Conservation (phyloP, 306 rosid genomes). For the Medicago ruthenica region DNA sequence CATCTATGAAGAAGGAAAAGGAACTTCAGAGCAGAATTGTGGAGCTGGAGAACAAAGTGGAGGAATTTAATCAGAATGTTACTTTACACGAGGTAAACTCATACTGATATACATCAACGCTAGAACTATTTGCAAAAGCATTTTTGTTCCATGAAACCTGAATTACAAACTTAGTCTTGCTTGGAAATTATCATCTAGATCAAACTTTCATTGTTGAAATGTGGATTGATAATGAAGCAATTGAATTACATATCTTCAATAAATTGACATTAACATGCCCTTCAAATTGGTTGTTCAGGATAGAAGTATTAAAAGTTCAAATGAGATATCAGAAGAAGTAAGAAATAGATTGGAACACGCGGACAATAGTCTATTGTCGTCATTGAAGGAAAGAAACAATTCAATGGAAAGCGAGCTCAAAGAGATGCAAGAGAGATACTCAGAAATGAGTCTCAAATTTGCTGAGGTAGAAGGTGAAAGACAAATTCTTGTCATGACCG, state of each 20-base stretch:
- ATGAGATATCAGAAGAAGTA: constrained; percentile 6
- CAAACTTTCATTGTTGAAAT: neutral
- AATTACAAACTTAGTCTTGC: too few species aligned
- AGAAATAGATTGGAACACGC: neutral
- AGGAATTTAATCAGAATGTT: constrained; percentile 60
- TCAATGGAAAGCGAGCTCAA: constrained; percentile 89
- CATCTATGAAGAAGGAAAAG: constrained; percentile 70
- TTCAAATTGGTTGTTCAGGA: constrained; percentile 55
- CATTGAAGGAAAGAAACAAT: constrained; percentile 69
- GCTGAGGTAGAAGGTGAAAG: constrained; percentile 99
- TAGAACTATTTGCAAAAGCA: neutral
- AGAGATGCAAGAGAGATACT: constrained; percentile 98
- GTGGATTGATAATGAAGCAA: constrained; percentile 4
- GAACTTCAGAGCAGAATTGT: constrained; percentile 73
- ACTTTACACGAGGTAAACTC: constrained; percentile 62
- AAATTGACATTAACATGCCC: constrained; percentile 25
- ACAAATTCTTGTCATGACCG: constrained; percentile 91
- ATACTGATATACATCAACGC: neutral
- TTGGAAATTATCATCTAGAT: neutral
- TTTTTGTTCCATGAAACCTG: neutral
- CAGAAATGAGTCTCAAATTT: constrained; percentile 95
- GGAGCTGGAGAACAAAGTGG: constrained; percentile 70
- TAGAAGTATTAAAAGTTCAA: constrained; percentile 39
- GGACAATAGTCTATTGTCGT: constrained; percentile 42
- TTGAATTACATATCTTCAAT: constrained; percentile 15